Percentiles rank a stretch among this genome's conserved stretches.
These are phyloP conservation scores for Rhamnella rubrinervis DNA, from an alignment of 331 rosid genomes.

Conservation along the genomic window DNA sequence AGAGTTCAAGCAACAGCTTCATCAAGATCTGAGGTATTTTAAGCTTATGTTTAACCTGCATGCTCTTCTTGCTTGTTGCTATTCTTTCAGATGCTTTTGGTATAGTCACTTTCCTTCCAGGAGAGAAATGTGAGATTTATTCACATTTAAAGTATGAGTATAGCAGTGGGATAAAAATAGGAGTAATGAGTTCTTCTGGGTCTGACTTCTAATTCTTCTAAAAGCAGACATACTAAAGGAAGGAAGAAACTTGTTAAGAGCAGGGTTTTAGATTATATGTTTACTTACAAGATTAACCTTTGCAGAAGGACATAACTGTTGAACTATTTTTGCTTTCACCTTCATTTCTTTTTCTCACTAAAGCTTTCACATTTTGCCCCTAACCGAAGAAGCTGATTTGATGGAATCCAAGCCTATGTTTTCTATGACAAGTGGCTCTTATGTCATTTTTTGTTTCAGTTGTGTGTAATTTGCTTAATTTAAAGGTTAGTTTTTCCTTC, in stretches of 20 bases:
- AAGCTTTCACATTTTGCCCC: no score
- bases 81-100: not conserved
- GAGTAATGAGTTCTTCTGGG: not conserved
- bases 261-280: not conserved
- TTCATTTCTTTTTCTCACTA: no score
- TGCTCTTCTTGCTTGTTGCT: not conserved
- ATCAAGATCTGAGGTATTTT: constrained; percentile 51
- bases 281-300: not conserved
- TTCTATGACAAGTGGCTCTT: no score
- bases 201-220: not conserved
- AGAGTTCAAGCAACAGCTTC: constrained; percentile 23
- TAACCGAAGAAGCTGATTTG: no score
- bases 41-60: constrained; percentile 15
- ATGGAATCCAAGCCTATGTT: no score
- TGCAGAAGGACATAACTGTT: no score
- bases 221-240: not conserved
- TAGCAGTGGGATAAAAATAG: not conserved
- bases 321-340: no score
- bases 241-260: not conserved
- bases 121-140: not conserved
- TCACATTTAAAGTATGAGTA: not conserved
- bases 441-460: no score
- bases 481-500: no score
- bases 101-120: constrained; percentile 14
- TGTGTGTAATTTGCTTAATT: no score